phyloP scores from a whole-genome alignment of 805 yeast species.

The Starmerella geochares region DNA sequence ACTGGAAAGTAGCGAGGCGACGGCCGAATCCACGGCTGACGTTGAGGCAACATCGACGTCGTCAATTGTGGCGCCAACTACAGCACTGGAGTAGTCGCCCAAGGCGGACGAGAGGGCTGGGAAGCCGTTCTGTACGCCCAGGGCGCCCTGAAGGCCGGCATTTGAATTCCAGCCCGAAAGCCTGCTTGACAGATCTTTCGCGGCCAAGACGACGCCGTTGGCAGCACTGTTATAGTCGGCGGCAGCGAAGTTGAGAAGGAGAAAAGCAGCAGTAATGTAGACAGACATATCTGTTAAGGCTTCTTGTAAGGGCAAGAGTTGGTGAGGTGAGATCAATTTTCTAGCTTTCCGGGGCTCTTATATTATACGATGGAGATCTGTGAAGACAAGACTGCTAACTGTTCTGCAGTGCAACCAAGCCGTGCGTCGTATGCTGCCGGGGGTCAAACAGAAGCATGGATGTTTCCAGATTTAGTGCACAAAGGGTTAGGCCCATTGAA shows the following conservation, averaged over 20 bases:
- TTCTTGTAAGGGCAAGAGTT: too few relatives aligned
- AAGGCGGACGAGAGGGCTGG: slow-evolving; percentile 18
- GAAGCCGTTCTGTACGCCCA: slow-evolving; percentile 23
- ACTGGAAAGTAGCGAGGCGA: slow-evolving; percentile 19
- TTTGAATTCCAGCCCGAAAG: slow-evolving; percentile 16
- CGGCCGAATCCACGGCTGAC: slow-evolving; percentile 13
- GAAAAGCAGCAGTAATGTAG: neutral
- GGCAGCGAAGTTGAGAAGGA: slow-evolving; percentile 1
- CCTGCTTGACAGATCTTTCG: slow-evolving; percentile 7
- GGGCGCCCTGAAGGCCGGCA: slow-evolving; percentile 25
- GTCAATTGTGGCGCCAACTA: slow-evolving; percentile 7
- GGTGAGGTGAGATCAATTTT: neutral
- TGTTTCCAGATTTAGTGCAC: neutral
- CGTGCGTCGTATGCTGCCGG: neutral
- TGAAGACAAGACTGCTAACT: neutral
- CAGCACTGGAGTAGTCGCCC: slow-evolving; percentile 8
- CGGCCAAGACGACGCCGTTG: slow-evolving; percentile 6
- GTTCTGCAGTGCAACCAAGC: neutral
- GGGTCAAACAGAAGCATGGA: neutral
- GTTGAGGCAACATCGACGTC: slow-evolving; percentile 14
- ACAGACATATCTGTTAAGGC: too few relatives aligned
- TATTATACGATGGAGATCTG: neutral
- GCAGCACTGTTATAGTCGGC: slow-evolving; percentile 17
- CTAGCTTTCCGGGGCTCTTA: neutral
- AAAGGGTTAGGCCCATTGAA: neutral